These are phyloP conservation scores for Saccharomycopsis fermentans DNA, from an alignment of 805 yeast genomes.

Conservation along the genomic window DNA sequence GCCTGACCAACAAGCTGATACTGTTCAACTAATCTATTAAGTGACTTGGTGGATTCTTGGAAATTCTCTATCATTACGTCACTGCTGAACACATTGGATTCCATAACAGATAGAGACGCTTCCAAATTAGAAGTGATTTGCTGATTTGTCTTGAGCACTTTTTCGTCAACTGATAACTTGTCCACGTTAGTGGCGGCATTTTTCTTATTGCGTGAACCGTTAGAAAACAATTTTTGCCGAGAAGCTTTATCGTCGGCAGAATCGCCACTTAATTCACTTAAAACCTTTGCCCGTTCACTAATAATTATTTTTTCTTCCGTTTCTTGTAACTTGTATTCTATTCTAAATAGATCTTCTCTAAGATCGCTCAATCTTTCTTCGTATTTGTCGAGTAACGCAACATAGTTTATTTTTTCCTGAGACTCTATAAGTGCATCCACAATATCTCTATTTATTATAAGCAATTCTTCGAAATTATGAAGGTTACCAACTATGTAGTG, in stretches of 20 bases:
- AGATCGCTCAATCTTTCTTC: constrained; percentile 7
- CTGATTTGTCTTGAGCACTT: constrained; percentile 15
- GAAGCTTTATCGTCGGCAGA: neutral
- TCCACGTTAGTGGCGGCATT: neutral
- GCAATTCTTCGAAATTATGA: neutral
- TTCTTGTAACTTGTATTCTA: constrained; percentile 6
- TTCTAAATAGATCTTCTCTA: neutral
- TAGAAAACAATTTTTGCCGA: neutral
- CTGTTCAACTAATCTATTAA: constrained; percentile 9
- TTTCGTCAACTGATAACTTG: constrained; percentile 12
- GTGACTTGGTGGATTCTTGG: constrained; percentile 11
- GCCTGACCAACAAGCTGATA: constrained; percentile 10
- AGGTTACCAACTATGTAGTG: neutral
- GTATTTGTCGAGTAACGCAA: constrained; percentile 11
- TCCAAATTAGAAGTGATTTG: constrained; percentile 11
- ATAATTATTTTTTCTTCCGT: neutral
- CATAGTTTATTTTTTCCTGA: neutral
- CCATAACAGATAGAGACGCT: constrained; percentile 14
- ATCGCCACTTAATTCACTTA: neutral
- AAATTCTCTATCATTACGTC: constrained; percentile 14
- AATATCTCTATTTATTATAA: neutral
- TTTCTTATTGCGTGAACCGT: neutral
- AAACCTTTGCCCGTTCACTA: neutral
- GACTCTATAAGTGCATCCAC: neutral
- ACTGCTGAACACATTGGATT: constrained; percentile 15